Base-by-base conservation (phyloP, 2,329 filamentous ascomycete genomes). In the Alternaria gansuensis region DNA sequence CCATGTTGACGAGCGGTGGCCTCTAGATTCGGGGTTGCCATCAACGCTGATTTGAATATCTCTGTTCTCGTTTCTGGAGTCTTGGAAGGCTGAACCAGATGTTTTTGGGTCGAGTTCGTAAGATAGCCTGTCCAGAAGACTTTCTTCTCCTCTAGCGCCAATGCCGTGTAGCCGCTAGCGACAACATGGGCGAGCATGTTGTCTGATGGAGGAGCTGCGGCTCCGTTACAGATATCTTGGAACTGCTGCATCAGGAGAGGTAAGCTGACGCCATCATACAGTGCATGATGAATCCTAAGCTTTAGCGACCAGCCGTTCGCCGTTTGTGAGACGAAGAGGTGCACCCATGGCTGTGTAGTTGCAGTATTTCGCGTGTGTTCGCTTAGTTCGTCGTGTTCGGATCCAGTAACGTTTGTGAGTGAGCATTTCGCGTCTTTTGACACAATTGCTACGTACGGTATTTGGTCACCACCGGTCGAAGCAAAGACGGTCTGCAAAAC, bases 181-280 rank as follows among this genome's bases (percentile, higher is more conserved):
- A 85, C 65, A 52, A 83, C 80, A 13, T 80, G 77, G 4, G 72
- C 69, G 14, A 84, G 75, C n/a, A 75, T 76, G 3, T 67, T 51
- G 14, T 68, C 68, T 45, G 70, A 57, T 23, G 54, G 6, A 26
- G 62, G 45, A 23, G 56, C 23, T 14, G 61, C 46, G 7, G 34
- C 23, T 40, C 66, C 70, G 37, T 67, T 78, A 77, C 74, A 87
- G 34, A 80, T 63, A 4, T 68, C 61, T 60, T 82, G 75, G 11
- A 89, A 77, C 39, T 84, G 77, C 13, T 82, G 72, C 23, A 92
- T 79, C 5, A 96, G 78, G 0, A 83, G 73, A 0, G 88, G 85
- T 4, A 97, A 80, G 67, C 91, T 95, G 59, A 96, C 83, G 5
- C 89, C 93, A 74, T 97, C 94, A 71, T 97, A 98, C 0, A 97